These are phyloP conservation scores for Clarireedia hainanense DNA, from an alignment of 2,329 filamentous ascomycete species.

Conservation along the genomic window DNA sequence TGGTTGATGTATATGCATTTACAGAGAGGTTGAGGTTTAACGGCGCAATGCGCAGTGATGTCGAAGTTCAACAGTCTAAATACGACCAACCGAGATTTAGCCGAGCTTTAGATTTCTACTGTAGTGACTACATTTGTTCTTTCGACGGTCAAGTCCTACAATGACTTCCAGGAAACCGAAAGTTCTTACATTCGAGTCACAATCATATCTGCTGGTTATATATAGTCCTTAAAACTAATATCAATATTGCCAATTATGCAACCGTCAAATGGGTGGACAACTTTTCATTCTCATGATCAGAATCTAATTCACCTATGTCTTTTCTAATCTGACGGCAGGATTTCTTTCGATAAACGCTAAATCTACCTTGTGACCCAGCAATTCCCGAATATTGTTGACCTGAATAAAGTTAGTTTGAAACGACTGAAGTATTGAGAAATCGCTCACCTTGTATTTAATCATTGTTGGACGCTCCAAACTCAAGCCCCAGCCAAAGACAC, in stretches of 20 bases:
- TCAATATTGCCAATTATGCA: no score
- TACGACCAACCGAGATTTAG: not conserved
- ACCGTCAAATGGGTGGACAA: not conserved
- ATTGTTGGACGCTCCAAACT: slow-evolving; percentile 92
- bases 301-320: slow-evolving; percentile 18
- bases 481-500: slow-evolving; percentile 90
- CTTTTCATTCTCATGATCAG: not conserved
- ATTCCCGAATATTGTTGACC: slow-evolving; percentile 46
- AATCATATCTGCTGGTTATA: not conserved
- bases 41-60: no score
- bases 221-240: not conserved
- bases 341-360: slow-evolving; percentile 87
- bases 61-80: no score
- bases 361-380: slow-evolving; percentile 89
- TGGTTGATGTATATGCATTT: no score
- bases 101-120: not conserved
- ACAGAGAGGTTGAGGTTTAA: no score
- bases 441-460: slow-evolving; percentile 35
- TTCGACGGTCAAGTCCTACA: no score
- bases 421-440: no score
- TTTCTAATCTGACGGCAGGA: slow-evolving; percentile 70
- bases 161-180: no score
- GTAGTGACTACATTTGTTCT: no score
- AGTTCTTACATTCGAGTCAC: not conserved
- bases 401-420: slow-evolving; percentile 22